phyloP scores from a whole-genome alignment of 1,139 yeast genomes.

The Yamadazyma dushanensis region DNA sequence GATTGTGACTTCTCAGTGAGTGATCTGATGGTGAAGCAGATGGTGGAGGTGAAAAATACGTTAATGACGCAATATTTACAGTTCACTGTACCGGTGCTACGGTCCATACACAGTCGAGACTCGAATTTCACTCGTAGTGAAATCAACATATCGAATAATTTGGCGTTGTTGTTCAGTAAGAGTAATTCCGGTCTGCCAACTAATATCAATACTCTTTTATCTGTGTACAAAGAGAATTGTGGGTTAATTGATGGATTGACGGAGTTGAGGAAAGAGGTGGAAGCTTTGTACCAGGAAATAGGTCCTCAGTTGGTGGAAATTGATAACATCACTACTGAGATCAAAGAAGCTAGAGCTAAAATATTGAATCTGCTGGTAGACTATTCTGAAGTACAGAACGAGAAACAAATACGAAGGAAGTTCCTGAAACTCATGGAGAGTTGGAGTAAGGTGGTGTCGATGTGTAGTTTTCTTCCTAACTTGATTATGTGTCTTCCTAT shows the following conservation, averaged over 20 bases:
- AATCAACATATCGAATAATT: slow-evolving; percentile 24
- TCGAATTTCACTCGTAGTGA: slow-evolving; percentile 32
- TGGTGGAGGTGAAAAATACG: slow-evolving; percentile 23
- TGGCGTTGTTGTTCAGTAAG: slow-evolving; percentile 19
- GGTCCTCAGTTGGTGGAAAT: slow-evolving; percentile 18
- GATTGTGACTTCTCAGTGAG: neutral
- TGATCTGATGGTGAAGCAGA: neutral
- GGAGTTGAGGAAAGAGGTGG: slow-evolving; percentile 4
- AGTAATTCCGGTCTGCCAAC: slow-evolving; percentile 13
- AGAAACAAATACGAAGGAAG: slow-evolving; percentile 6
- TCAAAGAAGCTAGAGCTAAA: slow-evolving; percentile 10
- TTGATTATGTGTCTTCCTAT: slow-evolving; percentile 34
- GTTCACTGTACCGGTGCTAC: slow-evolving; percentile 29
- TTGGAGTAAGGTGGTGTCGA: slow-evolving; percentile 26
- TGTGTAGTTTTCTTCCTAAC: slow-evolving; percentile 33
- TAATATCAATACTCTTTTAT: slow-evolving; percentile 19
- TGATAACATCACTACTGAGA: slow-evolving; percentile 16
- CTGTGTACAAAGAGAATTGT: slow-evolving; percentile 15
- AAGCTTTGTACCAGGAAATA: slow-evolving; percentile 9
- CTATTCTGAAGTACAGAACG: slow-evolving; percentile 3
- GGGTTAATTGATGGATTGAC: slow-evolving; percentile 9
- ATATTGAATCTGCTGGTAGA: slow-evolving; percentile 5
- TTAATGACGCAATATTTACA: slow-evolving; percentile 28
- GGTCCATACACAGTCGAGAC: slow-evolving; percentile 33
- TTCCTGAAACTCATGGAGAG: slow-evolving; percentile 19